Evolutionary conservation across 176 grass and related monocot species (phyloP), one percentile per base, ranked within the genome.

Genomic region (Luzula sylvatica): DNA sequence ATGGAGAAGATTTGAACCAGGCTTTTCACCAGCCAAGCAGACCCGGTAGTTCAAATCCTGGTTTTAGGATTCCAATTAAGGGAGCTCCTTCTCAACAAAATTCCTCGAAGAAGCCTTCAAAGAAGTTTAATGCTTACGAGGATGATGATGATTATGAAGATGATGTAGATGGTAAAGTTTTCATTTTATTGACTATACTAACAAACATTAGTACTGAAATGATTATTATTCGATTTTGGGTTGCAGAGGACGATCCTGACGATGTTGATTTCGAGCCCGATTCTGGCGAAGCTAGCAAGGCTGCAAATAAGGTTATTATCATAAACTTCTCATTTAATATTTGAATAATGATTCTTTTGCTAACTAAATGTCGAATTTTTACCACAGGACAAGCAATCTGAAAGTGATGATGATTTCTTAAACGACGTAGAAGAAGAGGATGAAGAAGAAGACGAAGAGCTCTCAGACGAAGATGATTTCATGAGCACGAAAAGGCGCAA

Each of bases 241-340:
- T 71, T 60, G 82, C 66, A 98, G 92, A 86, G 64, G 92, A 98
- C 74, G 92, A 98, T 77, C 85, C 92, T 25, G 92, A 82, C 54
- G 92, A 98, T 50, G 78, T 62, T 81, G 92, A 98, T 77, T 98
- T 98, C 76, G 92, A 98, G 56, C 92, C 92, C 47, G 92, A 98
- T 46, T 67, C 55, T 67, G 86, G 75, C 52, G 85, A 98, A 66
- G 64, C 67, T 1, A 84, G 79, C n/a, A 98, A 86, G 68, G 68
- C 67, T 57, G 58, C 66, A 70, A 75, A 79, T n/a, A 85, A 85
- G 80, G 86, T 81, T 63, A 30, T 20, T 50, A 32, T 6, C 21
- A 23, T 47, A 8, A 48, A 49, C 38, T 64, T 70, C 15, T 46
- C 44, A 50, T 66, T 75, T 17, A 47, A 44, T 9, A 15, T 15